These are phyloP conservation scores for Vitis rotundifolia DNA, from an alignment of 164 flowering plant species.

Conservation along the genomic window DNA sequence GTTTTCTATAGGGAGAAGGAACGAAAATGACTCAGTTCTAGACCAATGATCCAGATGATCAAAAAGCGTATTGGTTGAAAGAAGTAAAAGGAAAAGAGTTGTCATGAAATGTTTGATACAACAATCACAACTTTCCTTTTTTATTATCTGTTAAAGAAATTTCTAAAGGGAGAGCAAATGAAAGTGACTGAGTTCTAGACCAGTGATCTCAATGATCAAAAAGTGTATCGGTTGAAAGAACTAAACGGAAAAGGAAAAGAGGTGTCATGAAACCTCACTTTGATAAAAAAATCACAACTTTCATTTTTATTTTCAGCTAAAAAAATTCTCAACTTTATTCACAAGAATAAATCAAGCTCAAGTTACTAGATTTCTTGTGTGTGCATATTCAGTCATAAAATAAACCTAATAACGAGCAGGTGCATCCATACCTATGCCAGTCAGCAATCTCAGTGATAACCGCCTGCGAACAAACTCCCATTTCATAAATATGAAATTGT, in stretches of 20 bases:
- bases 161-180: too few species aligned
- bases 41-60: background rate
- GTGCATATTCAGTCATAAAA: background rate
- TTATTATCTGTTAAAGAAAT: too few species aligned
- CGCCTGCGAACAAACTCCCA: constrained; percentile 68
- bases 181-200: too few species aligned
- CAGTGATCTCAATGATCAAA: background rate
- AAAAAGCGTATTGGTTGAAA: background rate
- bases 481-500: constrained; percentile 43
- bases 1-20: background rate
- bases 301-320: too few species aligned
- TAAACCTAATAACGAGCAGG: background rate
- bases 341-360: background rate
- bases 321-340: background rate
- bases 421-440: constrained; percentile 42
- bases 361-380: too few species aligned
- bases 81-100: background rate
- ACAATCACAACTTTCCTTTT: too few species aligned
- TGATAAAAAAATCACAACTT: too few species aligned
- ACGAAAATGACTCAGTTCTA: background rate
- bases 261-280: too few species aligned
- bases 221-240: background rate
- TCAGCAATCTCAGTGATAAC: constrained; percentile 41
- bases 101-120: too few species aligned
- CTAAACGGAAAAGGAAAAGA: too few species aligned